A percentile compares a stretch with the other conserved stretches of the same genome.
phyloP scores from a whole-genome alignment of 164 flowering plant genomes.

The Magnolia kwangsiensis region DNA sequence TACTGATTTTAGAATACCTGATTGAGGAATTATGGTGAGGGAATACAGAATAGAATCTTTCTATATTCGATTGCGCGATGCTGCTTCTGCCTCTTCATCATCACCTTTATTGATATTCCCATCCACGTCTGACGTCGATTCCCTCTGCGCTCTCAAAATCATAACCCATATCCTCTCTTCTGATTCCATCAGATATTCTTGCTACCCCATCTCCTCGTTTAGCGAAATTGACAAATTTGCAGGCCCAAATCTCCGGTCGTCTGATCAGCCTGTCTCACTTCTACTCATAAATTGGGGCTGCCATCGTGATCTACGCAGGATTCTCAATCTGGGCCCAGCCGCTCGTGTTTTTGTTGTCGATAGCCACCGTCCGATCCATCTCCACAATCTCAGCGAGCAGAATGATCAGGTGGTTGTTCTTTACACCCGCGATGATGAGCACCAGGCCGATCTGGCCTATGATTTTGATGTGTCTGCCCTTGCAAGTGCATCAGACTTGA shows the following conservation, averaged over 20 bases:
- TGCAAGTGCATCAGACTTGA: conserved; percentile 60
- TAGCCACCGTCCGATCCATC: conserved; percentile 85
- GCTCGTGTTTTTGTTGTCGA: conserved; percentile 82
- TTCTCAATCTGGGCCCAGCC: conserved; percentile 46
- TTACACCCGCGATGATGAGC: conserved; percentile 72
- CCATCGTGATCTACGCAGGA: conserved; percentile 62
- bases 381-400: conserved; percentile 66
- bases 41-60: conserved; percentile 63
- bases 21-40: conserved; percentile 59
- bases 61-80: conserved; percentile 57
- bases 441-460: conserved; percentile 71
- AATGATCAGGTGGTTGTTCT: conserved; percentile 72
- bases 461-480: conserved; percentile 72
- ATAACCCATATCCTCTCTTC: conserved; percentile 65
- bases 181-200: conserved; percentile 72
- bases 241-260: conserved; percentile 34
- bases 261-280: conserved; percentile 50
- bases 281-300: conserved; percentile 91
- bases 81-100: conserved; percentile 46
- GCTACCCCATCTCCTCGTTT: conserved; percentile 85
- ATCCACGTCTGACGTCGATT: conserved; percentile 83
- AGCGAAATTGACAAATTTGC: conserved; percentile 64
- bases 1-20: background rate
- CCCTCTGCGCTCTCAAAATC: conserved; percentile 75
- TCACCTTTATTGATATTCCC: conserved; percentile 80